Base-by-base conservation (phyloP, 1,139 yeast genomes). In the Candida pseudoviswanathii region DNA sequence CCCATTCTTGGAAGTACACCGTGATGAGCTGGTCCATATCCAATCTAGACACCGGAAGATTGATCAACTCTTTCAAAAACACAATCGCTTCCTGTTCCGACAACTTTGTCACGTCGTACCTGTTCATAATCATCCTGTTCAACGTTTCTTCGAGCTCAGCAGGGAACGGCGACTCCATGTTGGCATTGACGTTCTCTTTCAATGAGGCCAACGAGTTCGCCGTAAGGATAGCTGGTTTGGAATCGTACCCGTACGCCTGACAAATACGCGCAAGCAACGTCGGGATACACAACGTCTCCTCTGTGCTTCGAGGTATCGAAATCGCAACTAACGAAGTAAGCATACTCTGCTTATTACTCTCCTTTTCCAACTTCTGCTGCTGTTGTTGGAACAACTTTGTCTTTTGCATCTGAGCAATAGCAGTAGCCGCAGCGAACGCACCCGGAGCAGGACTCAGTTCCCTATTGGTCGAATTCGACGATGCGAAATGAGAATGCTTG, bases 1-100 rank as follows among this genome's bases (percentile, higher is more conserved):
- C 86, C 96, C 97, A 91, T 53, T 86, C 87, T 54, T 84, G 85
- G 67, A 89, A 90, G 63, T 81, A 91, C 1, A 79, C 65, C 0
- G 85, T 78, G 38, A 82, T 73, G 37, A 83, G 68, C 30, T 80
- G 80, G 57, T 85, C 88, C 54, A 83, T 62, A 52, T 82, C 84
- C 43, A 80, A 61, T 50, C 83, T 75, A 21, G 84, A 67, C 2
- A 46, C 63, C 1, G 91, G 89, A 4, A 84, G 65, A 36, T 77
- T 75, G 32, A 71, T 58, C 38, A 82, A 63, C 41, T 73, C 73
- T 37, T 65, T 67, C 47, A 82, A 70, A 58, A 82, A 81, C 30
- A 64, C 57, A 10, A 65, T 58, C 0, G 83, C 77, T 39, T 82
- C 84, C 0, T 55, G 37, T 4, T 60, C 60, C 11, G 57, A 55